Base-by-base conservation (phyloP, 345 rosid species). In the Melaleuca quinquenervia region DNA sequence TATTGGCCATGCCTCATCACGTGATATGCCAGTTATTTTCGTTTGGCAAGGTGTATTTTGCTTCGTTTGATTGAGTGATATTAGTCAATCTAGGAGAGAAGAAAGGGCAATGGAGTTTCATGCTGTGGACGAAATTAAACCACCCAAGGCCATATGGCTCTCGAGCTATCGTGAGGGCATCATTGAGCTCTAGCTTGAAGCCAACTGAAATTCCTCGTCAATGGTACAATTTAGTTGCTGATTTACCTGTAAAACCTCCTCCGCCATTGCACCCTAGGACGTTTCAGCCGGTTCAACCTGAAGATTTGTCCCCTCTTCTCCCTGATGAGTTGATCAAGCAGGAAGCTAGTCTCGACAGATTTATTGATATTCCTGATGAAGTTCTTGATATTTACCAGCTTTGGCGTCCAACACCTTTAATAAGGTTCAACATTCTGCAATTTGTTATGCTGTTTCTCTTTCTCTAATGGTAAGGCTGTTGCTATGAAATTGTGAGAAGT, bases 401-500 rank as follows among this genome's bases (percentile, higher is more conserved):
- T 82, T 97, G 98, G 99, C 98, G 98, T 29, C 99, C 99, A 15
- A 95, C 98, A 11, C 99, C 99, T 84, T 87, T 95, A 82, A 95
- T 95, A 82, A 96, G 99, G 99, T 96, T 83, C 22, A 11, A 36
- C 48, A 20, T 70, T 82, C 50, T 82, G 87, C 49, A 54, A 56
- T 29, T 84, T 50, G 8, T 50, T 52, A 56, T 55, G 49, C 50
- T 0, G 64, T 41, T 55, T 55, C 21, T 36, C n/a, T 52, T 84
- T 52, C 50, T 9, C 80, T 36, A 24, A 70, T 12, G 32, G 4
- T 70, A 18, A 70, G 32, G 78, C 48, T 70, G 80, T 36, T 18
- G 13, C 80, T 36, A 36, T 26, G 76, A 84, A 58, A 56, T 36
- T 16, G 44, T 32, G 26, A 16, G 51, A 48, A 82, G 75, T 53